These are phyloP conservation scores for Bifiguratus adelaidae DNA, from an alignment of 192 early-diverging fungal species.

Conservation along the genomic window DNA sequence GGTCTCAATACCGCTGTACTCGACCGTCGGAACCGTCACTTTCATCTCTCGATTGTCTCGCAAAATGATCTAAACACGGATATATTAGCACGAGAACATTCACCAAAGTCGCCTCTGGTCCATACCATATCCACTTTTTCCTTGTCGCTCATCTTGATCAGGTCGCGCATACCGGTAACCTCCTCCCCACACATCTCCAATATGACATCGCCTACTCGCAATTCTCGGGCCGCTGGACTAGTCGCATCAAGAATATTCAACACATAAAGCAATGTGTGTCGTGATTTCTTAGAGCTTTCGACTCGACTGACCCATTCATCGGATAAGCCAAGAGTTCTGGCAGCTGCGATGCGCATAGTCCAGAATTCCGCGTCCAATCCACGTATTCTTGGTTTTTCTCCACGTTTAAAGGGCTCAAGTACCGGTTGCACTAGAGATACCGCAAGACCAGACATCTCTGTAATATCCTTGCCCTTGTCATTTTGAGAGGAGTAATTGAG, in stretches of 20 bases:
- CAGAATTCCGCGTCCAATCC: slow-evolving; percentile 52
- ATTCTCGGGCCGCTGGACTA: slow-evolving; percentile 35
- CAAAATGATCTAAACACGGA: slow-evolving; percentile 33
- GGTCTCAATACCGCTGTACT: slow-evolving; percentile 40
- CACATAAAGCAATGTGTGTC: slow-evolving; percentile 43
- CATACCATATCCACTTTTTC: slow-evolving; percentile 42
- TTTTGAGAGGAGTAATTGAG: slow-evolving; percentile 65
- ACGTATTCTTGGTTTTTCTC: slow-evolving; percentile 37
- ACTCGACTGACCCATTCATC: slow-evolving; percentile 45
- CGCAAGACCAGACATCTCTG: slow-evolving; percentile 47
- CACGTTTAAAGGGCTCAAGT: slow-evolving; percentile 31
- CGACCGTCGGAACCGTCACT: slow-evolving; percentile 53
- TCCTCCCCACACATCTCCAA: slow-evolving; percentile 54
- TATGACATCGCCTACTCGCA: slow-evolving; percentile 59
- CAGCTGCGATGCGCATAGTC: slow-evolving; percentile 45
- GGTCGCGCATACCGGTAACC: slow-evolving; percentile 46
- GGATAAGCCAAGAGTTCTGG: slow-evolving; percentile 46
- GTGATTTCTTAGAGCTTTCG: slow-evolving; percentile 31
- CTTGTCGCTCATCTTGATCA: slow-evolving; percentile 32
- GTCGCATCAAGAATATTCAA: slow-evolving; percentile 44
- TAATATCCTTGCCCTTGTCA: slow-evolving; percentile 48
- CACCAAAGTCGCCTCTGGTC: neutral
- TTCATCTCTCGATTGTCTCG: slow-evolving; percentile 60
- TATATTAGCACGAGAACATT: neutral
- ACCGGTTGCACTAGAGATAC: slow-evolving; percentile 34